Evolutionary conservation across 2,329 filamentous ascomycete species (phyloP).

Genomic region (Arthrobotrys sinensis): DNA sequence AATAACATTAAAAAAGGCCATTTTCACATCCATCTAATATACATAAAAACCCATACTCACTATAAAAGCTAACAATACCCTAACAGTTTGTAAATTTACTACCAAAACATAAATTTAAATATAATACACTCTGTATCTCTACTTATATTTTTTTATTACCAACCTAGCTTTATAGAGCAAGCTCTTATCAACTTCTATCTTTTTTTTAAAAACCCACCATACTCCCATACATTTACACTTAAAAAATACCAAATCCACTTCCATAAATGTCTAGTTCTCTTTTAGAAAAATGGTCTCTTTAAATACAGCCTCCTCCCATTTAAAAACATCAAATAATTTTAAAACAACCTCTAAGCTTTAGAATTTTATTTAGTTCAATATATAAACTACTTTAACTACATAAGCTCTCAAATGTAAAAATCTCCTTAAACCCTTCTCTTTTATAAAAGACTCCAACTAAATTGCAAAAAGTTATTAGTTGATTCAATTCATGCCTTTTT

Average conservation of each 20-base stretch:
- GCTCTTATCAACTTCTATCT: neutral
- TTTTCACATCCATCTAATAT: conserved; percentile 25
- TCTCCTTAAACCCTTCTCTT: no score
- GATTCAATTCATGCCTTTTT: neutral
- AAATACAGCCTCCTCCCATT: neutral
- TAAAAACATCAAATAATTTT: neutral
- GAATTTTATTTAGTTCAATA: neutral
- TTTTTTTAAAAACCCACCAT: neutral
- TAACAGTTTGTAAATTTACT: conserved; percentile 11
- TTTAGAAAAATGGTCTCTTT: conserved; percentile 3
- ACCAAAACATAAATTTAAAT: conserved; percentile 21
- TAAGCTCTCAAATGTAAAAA: no score
- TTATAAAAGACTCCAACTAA: neutral
- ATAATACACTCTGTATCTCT: conserved; percentile 12
- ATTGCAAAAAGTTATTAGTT: neutral
- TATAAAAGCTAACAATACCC: conserved; percentile 1
- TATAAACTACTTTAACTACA: neutral
- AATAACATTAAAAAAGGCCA: conserved; percentile 9
- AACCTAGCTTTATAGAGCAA: conserved; percentile 13
- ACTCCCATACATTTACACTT: neutral
- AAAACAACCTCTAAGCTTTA: no score
- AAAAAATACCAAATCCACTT: neutral
- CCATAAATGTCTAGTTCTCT: conserved; percentile 1
- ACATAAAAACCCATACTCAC: neutral
- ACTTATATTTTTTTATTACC: conserved; percentile 22